Evolutionary conservation across 2,329 filamentous ascomycete species (phyloP), one percentile per base, ranked within the genome.

Genomic region (Cryphonectria radicalis): DNA sequence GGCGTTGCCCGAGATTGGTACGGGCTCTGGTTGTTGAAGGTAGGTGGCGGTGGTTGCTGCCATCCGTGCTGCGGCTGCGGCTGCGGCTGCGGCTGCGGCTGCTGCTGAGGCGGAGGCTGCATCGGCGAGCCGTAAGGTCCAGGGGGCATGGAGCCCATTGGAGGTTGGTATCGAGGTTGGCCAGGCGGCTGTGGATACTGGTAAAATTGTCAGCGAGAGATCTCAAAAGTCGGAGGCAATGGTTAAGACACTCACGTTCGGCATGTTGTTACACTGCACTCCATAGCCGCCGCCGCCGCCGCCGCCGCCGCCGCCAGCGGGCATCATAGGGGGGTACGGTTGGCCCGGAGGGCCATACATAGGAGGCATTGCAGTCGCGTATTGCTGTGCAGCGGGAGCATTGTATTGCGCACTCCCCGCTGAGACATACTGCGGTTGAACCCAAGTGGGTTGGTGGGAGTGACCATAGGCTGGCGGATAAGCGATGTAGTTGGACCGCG

Each of bases 401-500:
- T 32, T 71, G 14, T 60, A 57, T 73, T 84, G 86, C 5, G 77
- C 78, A 71, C 77, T 78, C 40, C 84, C 80, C 37, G 84, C 80
- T 53, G 86, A 81, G 28, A 84, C 80, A 76, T 87, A 90, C 73
- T 89, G 88, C 35, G 86, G 83, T 63, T 87, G 79, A 14, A 86
- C 83, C 89, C 89, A 91, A 5, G 86, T 86, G 46, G 85, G 82
- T 75, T 89, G 87, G 72, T 88, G 86, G 74, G 84, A 83, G 32
- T 82, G 81, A 35, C 86, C 85, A 79, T 89, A 92, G 4, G 69
- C 66, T n/a, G 71, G 69, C 32, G 71, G 63, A 77, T 89, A 92
- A 4, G 89, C 85, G n/a, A 89, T 89, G 79, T 93, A 95, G 71
- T 92, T 90, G 70, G 89, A 88, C 68, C 90, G 84, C 14, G 88